phyloP scores from a whole-genome alignment of 768 basidiomycete genomes.

The Ramaria sp. region DNA sequence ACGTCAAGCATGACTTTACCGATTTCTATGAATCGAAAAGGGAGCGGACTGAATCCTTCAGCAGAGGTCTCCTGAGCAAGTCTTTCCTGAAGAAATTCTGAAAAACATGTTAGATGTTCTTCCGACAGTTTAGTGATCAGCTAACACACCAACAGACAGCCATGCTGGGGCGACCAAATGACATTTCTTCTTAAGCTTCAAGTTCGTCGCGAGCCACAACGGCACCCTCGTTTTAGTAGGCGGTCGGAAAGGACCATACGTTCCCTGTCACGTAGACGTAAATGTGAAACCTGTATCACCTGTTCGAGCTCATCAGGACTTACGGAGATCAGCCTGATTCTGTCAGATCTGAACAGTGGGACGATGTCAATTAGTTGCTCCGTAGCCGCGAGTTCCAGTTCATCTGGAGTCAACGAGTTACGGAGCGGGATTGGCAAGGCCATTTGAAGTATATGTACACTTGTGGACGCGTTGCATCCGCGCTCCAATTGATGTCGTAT shows the following conservation, averaged over 20 bases:
- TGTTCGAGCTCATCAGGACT: constrained; percentile 6
- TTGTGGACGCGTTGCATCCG: constrained; percentile 5
- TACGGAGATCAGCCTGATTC: constrained; percentile 87
- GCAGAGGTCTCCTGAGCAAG: constrained; percentile 65
- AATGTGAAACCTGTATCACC: constrained; percentile 4
- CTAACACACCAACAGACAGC: constrained; percentile 67
- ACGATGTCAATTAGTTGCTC: constrained; percentile 80
- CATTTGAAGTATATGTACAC: constrained; percentile 32
- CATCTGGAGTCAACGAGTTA: constrained; percentile 65
- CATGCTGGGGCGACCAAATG: constrained; percentile 85
- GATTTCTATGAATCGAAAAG: constrained; percentile 83
- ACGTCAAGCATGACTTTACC: constrained; percentile 88
- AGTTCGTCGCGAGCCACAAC: constrained; percentile 89
- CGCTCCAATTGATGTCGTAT: too few species aligned
- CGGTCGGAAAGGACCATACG: constrained; percentile 86
- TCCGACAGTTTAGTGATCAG: background rate
- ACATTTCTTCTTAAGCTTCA: constrained; percentile 93
- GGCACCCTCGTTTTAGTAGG: constrained; percentile 82
- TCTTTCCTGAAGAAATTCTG: constrained; percentile 74
- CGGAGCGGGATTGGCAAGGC: constrained; percentile 65
- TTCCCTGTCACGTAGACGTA: constrained; percentile 45
- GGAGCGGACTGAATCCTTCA: constrained; percentile 65
- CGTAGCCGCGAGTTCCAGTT: constrained; percentile 81
- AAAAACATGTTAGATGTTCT: background rate
- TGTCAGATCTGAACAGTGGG: constrained; percentile 83